Evolutionary conservation across 23 red algal genomes (phyloP).

Genomic region (Gracilaria gracilis): DNA sequence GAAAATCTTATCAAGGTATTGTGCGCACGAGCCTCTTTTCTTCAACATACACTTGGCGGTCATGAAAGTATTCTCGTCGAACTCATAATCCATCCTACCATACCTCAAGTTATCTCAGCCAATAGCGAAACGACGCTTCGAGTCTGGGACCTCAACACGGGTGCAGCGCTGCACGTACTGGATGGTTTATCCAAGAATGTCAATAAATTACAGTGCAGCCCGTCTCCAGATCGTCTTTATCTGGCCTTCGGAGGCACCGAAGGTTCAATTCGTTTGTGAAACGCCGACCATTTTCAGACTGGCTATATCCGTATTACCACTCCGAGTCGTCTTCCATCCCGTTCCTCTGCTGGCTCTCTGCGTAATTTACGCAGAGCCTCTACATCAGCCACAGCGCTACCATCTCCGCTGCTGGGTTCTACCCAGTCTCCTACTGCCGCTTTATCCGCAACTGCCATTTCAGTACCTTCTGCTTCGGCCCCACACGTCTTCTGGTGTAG

Average conservation of each 20-base stretch:
- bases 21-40: conserved; percentile 67
- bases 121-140: conserved; percentile 67
- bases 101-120: conserved; percentile 65
- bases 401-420: conserved; percentile 22
- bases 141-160: conserved; percentile 73
- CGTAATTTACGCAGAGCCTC: conserved; percentile 14
- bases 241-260: conserved; percentile 77
- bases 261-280: conserved; percentile 71
- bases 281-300: conserved; percentile 52
- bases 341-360: not conserved
- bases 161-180: conserved; percentile 58
- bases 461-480: not conserved
- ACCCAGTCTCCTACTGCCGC: not conserved
- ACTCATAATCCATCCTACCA: conserved; percentile 64
- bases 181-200: conserved; percentile 49
- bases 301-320: conserved; percentile 60
- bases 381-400: conserved; percentile 26
- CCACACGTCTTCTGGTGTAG: not conserved
- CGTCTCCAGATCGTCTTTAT: conserved; percentile 58
- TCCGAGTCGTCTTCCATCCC: not conserved
- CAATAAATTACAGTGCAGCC: conserved; percentile 68
- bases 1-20: conserved; percentile 79
- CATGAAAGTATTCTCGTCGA: conserved; percentile 73
- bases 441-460: not conserved
- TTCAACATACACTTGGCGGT: conserved; percentile 61